Conservation (phyloP, 2,329 filamentous ascomycete species). For the Peltaster fructicola region DNA sequence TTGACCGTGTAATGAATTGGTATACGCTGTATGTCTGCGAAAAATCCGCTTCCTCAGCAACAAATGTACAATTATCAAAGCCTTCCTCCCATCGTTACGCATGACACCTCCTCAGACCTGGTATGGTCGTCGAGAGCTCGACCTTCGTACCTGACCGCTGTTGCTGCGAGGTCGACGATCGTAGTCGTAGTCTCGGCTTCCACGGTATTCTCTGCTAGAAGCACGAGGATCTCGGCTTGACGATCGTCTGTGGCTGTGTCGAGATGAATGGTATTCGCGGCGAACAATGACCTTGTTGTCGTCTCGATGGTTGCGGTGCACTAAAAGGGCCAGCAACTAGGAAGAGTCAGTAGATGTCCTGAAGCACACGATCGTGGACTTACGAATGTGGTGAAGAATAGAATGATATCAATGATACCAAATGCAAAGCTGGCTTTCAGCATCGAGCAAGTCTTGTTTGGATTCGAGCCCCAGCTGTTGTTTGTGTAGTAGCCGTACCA, state of each 20-base stretch:
- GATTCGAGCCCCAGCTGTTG: conserved; percentile 31
- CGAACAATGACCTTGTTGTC: conserved; percentile 35
- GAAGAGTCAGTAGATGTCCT: conserved; percentile 1
- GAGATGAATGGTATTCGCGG: conserved; percentile 30
- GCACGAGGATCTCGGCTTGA: conserved; percentile 13
- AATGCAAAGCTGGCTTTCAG: conserved; percentile 81
- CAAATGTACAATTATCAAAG: no score
- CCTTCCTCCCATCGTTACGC: no score
- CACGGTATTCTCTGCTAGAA: conserved; percentile 14
- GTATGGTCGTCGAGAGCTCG: no score
- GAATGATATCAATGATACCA: conserved; percentile 70
- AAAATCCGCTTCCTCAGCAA: no score
- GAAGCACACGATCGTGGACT: conserved; percentile 11
- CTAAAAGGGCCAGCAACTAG: conserved; percentile 44
- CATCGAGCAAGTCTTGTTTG: conserved; percentile 73
- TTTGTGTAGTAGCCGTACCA: conserved; percentile 20
- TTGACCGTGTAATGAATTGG: conserved; percentile 7
- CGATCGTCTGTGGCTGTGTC: conserved; percentile 25
- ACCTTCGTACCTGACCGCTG: no score
- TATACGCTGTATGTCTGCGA: no score
- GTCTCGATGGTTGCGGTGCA: conserved; percentile 27
- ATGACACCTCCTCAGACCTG: no score
- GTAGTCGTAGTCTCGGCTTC: conserved; percentile 13
- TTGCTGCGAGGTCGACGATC: conserved; percentile 3
- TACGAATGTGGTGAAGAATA: conserved; percentile 63